Conservation (phyloP, 768 basidiomycete genomes). For the Rhodosporidiobolus sp. region DNA sequence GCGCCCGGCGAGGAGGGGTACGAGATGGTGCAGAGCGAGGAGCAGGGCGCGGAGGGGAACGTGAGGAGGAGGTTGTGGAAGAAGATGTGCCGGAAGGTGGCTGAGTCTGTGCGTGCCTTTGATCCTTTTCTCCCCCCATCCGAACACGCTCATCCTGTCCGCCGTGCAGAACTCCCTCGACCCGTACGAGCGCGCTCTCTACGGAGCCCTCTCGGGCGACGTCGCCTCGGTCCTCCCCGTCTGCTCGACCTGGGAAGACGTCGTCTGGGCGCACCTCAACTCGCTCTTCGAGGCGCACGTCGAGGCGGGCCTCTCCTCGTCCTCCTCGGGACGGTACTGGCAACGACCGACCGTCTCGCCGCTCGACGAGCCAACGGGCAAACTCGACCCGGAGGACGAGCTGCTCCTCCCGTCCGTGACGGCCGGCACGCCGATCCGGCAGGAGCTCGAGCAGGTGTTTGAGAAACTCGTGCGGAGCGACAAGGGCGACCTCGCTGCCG, state of each 20-base stretch:
- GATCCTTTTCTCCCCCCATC: neutral
- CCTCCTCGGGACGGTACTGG: conserved; percentile 26
- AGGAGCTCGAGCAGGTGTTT: conserved; percentile 49
- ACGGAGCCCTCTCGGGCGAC: conserved; percentile 75
- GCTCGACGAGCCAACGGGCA: neutral
- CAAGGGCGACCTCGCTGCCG: conserved; percentile 38
- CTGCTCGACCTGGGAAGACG: conserved; percentile 89
- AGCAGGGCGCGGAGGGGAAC: conserved; percentile 63
- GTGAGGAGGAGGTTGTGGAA: conserved; percentile 80
- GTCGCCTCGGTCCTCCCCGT: conserved; percentile 64
- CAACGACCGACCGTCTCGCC: conserved; percentile 18
- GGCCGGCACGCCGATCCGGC: conserved; percentile 14
- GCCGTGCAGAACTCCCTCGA: conserved; percentile 57
- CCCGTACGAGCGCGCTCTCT: conserved; percentile 74
- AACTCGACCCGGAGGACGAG: conserved; percentile 33
- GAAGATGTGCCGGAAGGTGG: conserved; percentile 71
- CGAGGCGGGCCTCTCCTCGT: conserved; percentile 59
- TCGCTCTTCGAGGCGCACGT: conserved; percentile 77
- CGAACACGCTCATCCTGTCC: neutral
- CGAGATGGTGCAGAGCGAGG: conserved; percentile 49
- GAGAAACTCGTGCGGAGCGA: conserved; percentile 45
- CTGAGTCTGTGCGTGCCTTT: conserved; percentile 64
- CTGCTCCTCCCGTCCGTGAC: conserved; percentile 15
- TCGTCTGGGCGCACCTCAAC: conserved; percentile 85
- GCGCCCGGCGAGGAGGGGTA: conserved; percentile 45